A percentile compares a stretch with the other conserved stretches of the same genome.
Conservation (phyloP, 495 filamentous ascomycete genomes). For the Xylaria sp. region DNA sequence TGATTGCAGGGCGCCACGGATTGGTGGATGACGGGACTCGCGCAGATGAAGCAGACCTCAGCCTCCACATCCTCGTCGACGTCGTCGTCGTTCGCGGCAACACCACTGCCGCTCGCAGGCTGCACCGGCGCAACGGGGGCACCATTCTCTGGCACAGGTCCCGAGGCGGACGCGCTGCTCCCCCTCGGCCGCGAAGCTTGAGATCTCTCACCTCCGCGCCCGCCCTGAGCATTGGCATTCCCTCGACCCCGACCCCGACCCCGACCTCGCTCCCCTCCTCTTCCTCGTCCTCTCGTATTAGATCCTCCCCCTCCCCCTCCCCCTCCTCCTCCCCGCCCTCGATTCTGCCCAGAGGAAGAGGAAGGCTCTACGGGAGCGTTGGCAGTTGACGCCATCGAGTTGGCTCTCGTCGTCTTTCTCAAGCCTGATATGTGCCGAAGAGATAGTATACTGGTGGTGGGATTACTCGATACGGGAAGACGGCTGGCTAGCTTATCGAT, state of each 20-base stretch:
- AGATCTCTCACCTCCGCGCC: slow-evolving; percentile 17
- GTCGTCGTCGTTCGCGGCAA: slow-evolving; percentile 25
- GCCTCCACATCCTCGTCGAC: slow-evolving; percentile 64
- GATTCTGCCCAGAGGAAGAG: slow-evolving; percentile 13
- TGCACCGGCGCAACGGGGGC: slow-evolving; percentile 16
- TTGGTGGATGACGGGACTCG: slow-evolving; percentile 81
- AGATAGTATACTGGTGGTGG: neutral
- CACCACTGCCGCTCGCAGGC: slow-evolving; percentile 9
- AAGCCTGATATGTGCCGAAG: neutral
- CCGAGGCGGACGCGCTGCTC: slow-evolving; percentile 14
- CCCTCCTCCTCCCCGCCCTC: slow-evolving; percentile 46
- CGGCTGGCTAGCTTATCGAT: neutral
- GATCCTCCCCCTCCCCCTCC: slow-evolving; percentile 46
- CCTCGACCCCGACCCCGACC: slow-evolving; percentile 27
- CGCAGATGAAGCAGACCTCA: slow-evolving; percentile 96
- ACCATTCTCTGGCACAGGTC: slow-evolving; percentile 11
- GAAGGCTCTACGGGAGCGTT: slow-evolving; percentile 16
- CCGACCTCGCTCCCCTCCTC: slow-evolving; percentile 36
- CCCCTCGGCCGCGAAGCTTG: slow-evolving; percentile 12
- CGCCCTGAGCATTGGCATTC: slow-evolving; percentile 17
- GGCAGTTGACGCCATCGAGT: slow-evolving; percentile 28
- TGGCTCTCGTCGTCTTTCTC: neutral
- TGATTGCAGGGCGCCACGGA: slow-evolving; percentile 94
- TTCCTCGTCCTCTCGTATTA: slow-evolving; percentile 43
- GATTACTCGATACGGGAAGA: neutral